Percentiles rank a stretch among this genome's conserved stretches.
phyloP scores from a whole-genome alignment of 2,329 filamentous ascomycete genomes.

The Cercospora beticola region DNA sequence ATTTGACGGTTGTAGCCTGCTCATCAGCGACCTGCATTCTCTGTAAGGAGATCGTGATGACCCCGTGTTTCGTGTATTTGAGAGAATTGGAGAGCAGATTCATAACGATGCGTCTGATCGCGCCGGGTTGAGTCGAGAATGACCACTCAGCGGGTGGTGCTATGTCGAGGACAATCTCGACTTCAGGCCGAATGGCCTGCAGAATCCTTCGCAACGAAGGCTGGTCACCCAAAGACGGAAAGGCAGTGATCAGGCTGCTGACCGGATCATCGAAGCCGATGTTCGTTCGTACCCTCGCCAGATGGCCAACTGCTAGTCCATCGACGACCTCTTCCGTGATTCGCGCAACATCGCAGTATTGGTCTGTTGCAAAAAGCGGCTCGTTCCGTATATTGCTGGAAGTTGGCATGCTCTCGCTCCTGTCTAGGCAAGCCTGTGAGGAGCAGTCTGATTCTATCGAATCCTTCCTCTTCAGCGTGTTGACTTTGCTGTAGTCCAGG shows the following conservation, averaged over 20 bases:
- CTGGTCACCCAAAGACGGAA: background rate
- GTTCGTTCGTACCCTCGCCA: conserved; percentile 20
- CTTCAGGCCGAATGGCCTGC: conserved; percentile 23
- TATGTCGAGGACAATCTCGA: conserved; percentile 44
- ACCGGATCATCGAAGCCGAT: conserved; percentile 21
- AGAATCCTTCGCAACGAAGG: conserved; percentile 19
- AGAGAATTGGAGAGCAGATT: conserved; percentile 37
- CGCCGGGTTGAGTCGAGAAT: conserved; percentile 36
- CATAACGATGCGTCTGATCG: conserved; percentile 48
- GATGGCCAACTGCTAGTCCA: conserved; percentile 20
- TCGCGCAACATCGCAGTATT: conserved; percentile 22
- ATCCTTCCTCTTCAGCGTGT: conserved; percentile 13
- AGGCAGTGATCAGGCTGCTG: background rate
- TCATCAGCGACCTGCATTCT: background rate
- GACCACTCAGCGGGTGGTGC: conserved; percentile 24
- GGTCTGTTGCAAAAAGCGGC: conserved; percentile 23
- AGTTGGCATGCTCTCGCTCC: conserved; percentile 15
- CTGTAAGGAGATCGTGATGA: conserved; percentile 38
- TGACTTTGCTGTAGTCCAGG: conserved; percentile 27
- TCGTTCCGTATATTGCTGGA: conserved; percentile 13
- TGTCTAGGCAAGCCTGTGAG: conserved; percentile 14
- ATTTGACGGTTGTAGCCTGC: conserved; percentile 1
- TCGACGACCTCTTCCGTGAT: conserved; percentile 27
- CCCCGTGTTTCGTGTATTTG: conserved; percentile 41
- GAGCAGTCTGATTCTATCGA: conserved; percentile 7